Conservation (phyloP, 1,139 yeast genomes). For the Suhomyces choctaworum region DNA sequence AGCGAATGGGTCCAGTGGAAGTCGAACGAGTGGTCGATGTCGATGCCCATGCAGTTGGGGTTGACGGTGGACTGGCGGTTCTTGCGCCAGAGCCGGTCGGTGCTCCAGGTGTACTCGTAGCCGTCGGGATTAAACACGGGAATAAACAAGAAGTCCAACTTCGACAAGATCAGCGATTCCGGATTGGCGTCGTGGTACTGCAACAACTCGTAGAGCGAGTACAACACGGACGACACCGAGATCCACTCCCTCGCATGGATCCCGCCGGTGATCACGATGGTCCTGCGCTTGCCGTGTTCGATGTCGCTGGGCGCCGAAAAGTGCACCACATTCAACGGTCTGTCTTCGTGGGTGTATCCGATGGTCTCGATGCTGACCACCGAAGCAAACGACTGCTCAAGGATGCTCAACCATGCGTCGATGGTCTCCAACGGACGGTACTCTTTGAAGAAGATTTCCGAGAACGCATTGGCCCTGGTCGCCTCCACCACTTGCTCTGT, state of each 20-base stretch:
- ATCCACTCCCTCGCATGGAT: slow-evolving; percentile 93
- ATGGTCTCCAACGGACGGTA: slow-evolving; percentile 71
- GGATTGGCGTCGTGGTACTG: slow-evolving; percentile 47
- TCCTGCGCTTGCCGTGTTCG: slow-evolving; percentile 54
- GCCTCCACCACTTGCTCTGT: slow-evolving; percentile 24
- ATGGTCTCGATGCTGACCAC: slow-evolving; percentile 60
- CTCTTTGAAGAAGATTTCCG: slow-evolving; percentile 63
- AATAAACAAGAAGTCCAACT: slow-evolving; percentile 68
- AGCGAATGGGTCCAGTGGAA: slow-evolving; percentile 68
- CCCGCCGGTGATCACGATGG: slow-evolving; percentile 80
- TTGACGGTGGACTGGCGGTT: slow-evolving; percentile 75
- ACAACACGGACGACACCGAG: slow-evolving; percentile 68
- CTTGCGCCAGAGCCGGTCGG: slow-evolving; percentile 85
- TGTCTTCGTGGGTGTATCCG: slow-evolving; percentile 74
- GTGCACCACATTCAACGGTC: slow-evolving; percentile 67
- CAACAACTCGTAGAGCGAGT: slow-evolving; percentile 56
- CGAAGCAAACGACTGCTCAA: slow-evolving; percentile 60
- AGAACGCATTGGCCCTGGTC: slow-evolving; percentile 24
- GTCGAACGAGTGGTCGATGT: slow-evolving; percentile 82
- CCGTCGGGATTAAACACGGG: slow-evolving; percentile 94
- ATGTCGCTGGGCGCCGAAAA: slow-evolving; percentile 46
- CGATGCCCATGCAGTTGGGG: slow-evolving; percentile 76
- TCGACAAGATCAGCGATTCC: slow-evolving; percentile 30
- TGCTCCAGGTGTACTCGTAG: slow-evolving; percentile 76
- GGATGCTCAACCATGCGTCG: slow-evolving; percentile 66